Conservation (phyloP, 495 filamentous ascomycete species). For the Rhypophila decipiens region DNA sequence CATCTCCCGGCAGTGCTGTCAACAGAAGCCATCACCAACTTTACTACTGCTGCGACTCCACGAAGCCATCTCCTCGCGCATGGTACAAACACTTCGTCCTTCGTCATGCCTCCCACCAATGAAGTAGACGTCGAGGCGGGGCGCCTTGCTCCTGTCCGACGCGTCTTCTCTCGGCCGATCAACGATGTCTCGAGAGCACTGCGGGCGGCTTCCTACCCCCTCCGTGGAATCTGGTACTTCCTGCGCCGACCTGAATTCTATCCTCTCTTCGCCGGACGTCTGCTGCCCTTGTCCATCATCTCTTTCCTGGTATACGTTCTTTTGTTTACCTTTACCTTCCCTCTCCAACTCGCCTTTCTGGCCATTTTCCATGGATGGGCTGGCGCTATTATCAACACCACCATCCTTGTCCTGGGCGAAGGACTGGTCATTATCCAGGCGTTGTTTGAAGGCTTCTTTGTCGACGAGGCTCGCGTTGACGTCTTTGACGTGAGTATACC, state of each 20-base stretch:
- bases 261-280: slow-evolving; percentile 61
- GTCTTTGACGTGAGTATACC: slow-evolving; percentile 73
- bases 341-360: slow-evolving; percentile 77
- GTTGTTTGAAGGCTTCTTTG: slow-evolving; percentile 72
- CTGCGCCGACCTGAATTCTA: slow-evolving; percentile 55
- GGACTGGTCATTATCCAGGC: slow-evolving; percentile 71
- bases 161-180: slow-evolving; percentile 13
- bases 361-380: slow-evolving; percentile 76
- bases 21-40: no score
- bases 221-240: slow-evolving; percentile 73
- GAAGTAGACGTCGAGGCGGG: no score
- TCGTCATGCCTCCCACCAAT: no score
- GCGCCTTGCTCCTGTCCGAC: neutral
- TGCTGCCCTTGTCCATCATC: slow-evolving; percentile 64
- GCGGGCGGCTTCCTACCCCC: slow-evolving; percentile 27
- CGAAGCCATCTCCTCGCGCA: no score
- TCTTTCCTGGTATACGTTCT: slow-evolving; percentile 64
- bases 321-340: slow-evolving; percentile 81
- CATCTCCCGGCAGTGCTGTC: no score
- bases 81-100: no score
- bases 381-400: slow-evolving; percentile 67
- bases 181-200: slow-evolving; percentile 25
- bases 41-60: no score
- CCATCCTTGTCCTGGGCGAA: slow-evolving; percentile 75
- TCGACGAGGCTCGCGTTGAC: slow-evolving; percentile 80